Conservation (phyloP, 2,329 filamentous ascomycete species). For the Pyrenophora teres region DNA sequence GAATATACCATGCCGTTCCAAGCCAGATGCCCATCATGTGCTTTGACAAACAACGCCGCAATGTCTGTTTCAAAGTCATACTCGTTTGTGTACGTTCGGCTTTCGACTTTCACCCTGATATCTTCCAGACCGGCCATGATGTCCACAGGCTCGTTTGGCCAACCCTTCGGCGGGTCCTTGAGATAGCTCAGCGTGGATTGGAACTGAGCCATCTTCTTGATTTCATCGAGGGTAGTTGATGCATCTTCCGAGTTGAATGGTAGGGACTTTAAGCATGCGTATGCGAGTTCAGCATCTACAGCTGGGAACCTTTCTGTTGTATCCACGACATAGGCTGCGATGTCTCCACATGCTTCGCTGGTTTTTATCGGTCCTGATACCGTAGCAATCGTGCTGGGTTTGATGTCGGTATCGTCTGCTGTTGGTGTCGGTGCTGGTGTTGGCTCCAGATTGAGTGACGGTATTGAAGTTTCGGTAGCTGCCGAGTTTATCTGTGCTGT, state of each 20-base stretch:
- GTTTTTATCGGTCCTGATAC: constrained; percentile 38
- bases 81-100: constrained; percentile 45
- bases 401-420: constrained; percentile 24
- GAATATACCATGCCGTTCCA: constrained; percentile 45
- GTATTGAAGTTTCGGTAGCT: constrained; percentile 11
- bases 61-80: constrained; percentile 51
- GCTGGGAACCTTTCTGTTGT: constrained; percentile 21
- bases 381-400: constrained; percentile 36
- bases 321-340: constrained; percentile 23
- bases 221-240: constrained; percentile 31
- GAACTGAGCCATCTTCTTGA: constrained; percentile 46
- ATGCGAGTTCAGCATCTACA: constrained; percentile 42
- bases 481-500: constrained; percentile 8
- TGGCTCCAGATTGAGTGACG: constrained; percentile 7
- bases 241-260: constrained; percentile 38
- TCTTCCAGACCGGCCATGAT: constrained; percentile 45
- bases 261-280: constrained; percentile 45
- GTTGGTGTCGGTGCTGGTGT: constrained; percentile 13
- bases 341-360: constrained; percentile 34
- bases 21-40: constrained; percentile 45
- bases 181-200: constrained; percentile 50
- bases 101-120: constrained; percentile 39
- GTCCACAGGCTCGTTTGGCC: constrained; percentile 47
- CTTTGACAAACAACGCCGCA: constrained; percentile 36
- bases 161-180: constrained; percentile 46